Base-by-base conservation (phyloP, 805 yeast genomes). In the Starmera pachycereana region DNA sequence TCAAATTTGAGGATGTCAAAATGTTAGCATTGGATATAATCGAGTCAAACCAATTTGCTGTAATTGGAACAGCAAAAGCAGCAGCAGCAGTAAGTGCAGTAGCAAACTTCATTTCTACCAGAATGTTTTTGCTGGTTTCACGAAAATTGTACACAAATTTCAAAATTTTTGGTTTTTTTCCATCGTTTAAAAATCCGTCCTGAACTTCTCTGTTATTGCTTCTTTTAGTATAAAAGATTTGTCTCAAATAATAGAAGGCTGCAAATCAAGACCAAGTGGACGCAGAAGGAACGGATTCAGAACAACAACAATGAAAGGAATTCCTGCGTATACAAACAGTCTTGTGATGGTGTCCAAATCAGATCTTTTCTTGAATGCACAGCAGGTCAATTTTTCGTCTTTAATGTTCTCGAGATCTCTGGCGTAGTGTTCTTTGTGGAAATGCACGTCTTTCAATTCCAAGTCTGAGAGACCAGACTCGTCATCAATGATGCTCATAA, bases 341-440 rank as follows among this genome's bases (percentile, higher is more conserved):
- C 95, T 70, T 9, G 92, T 88, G 29, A 85, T 60, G 4, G 86
- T 82, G 45, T 82, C 90, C 28, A 82, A 78, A 41, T 78, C 88
- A 49, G 81, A 79, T 37, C 89, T 69, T 3, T 76, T 71, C 42
- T 68, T 68, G 51, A 72, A 74, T 0, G 76, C 82, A 12, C 71
- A 74, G 46, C 69, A 62, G 2, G 59, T 54, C 25, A 46, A 52
- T 2, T 46, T 34, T 25, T 51, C 50, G 35, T 49, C 48, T 12
- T 49, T 47, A 12, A 49, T 34, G n/a, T 47, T 43, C 8, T 47
- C 53, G 19, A 56, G 46, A 22, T 54, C 52, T 3, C 40, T 37
- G 14, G 47, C 10, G n/a, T 30, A 22, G 29, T 35, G 16, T 18
- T 12, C 14, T 29, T 22, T 29, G 16, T 29, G 18, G 18, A 29